phyloP scores from a whole-genome alignment of 768 basidiomycete species.

The Tulasnella sp. region DNA sequence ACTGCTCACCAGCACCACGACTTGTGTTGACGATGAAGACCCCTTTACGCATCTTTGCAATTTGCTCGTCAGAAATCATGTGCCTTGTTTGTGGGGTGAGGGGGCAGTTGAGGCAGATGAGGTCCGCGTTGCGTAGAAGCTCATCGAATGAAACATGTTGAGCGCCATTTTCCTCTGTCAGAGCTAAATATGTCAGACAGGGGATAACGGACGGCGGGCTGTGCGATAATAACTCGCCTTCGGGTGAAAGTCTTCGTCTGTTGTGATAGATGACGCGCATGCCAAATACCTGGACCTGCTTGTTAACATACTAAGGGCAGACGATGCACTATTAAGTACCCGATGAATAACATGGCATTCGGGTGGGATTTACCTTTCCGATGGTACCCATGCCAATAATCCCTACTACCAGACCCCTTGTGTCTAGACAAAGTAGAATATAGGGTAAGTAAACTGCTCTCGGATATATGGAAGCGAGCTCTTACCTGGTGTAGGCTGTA shows the following conservation, averaged over 20 bases:
- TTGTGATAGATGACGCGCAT: slow-evolving; percentile 26
- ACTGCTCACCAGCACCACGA: slow-evolving; percentile 20
- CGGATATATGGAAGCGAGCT: background rate
- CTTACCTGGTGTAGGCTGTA: slow-evolving; percentile 13
- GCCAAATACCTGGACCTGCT: slow-evolving; percentile 23
- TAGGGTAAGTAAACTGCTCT: background rate
- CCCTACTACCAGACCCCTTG: slow-evolving; percentile 21
- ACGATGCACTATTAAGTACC: slow-evolving; percentile 2
- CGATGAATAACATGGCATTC: background rate
- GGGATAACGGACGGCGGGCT: background rate
- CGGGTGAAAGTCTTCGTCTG: slow-evolving; percentile 18
- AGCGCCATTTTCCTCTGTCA: slow-evolving; percentile 20
- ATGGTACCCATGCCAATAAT: slow-evolving; percentile 29
- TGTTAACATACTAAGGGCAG: slow-evolving; percentile 18
- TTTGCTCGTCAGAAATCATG: slow-evolving; percentile 19
- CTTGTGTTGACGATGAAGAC: slow-evolving; percentile 26
- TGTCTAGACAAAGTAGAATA: slow-evolving; percentile 10
- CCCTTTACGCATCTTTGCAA: slow-evolving; percentile 23
- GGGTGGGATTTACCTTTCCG: slow-evolving; percentile 20
- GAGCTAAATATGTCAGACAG: background rate
- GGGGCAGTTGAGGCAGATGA: slow-evolving; percentile 23
- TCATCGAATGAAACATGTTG: slow-evolving; percentile 23
- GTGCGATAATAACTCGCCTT: slow-evolving; percentile 14
- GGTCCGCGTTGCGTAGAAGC: slow-evolving; percentile 21
- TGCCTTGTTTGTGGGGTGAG: slow-evolving; percentile 22